Evolutionary conservation across 352 stramenopile genomes (phyloP), one percentile per base, ranked within the genome.

Genomic region (Salisapilia sapeloensis): DNA sequence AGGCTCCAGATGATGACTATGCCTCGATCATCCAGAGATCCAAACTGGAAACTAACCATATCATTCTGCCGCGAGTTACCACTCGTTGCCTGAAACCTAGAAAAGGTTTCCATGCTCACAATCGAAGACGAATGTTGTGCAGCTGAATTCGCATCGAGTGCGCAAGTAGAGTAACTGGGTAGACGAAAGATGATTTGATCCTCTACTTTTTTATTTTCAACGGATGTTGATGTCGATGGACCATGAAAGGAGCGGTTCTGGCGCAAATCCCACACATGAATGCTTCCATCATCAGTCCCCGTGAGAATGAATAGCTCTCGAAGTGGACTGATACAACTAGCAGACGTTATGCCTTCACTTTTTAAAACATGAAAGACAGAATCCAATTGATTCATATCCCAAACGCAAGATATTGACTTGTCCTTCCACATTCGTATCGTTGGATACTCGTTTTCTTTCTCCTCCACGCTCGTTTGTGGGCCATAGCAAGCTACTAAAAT

Each of bases 261-360:
- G 24, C 69, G 57, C 2, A 81, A 35, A 51, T 81, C 69, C 64
- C 69, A 84, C 0, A 81, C 48, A 24, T 79, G 66, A 22, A 84
- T 44, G 25, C 46, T 72, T 15, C 64, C 69, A 25, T 81, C 65
- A 34, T 76, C 60, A 2, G 61, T 67, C 1, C 69, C 69, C 0
- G 51, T 40, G 5, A 81, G 36, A 5, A 56, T 48, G 27, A 84
- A 60, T 8, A 81, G 38, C 8, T 81, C 64, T 19, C 65, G 50
- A 7, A 40, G 55, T 10, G 64, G 69, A 18, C 54, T 54, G 4
- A 84, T 42, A 8, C 48, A 58, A 0, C 46, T 46, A 2, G 58
- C 42, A 2, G 56, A 59, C 4, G 58, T 45, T 9, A 48, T 14
- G 25, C 64, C 65, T 51, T 76, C 67, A 19, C 46, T 61, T 13